These are phyloP conservation scores for Rugonectria rugulosa DNA, from an alignment of 2,329 filamentous ascomycete genomes.

Conservation along the genomic window DNA sequence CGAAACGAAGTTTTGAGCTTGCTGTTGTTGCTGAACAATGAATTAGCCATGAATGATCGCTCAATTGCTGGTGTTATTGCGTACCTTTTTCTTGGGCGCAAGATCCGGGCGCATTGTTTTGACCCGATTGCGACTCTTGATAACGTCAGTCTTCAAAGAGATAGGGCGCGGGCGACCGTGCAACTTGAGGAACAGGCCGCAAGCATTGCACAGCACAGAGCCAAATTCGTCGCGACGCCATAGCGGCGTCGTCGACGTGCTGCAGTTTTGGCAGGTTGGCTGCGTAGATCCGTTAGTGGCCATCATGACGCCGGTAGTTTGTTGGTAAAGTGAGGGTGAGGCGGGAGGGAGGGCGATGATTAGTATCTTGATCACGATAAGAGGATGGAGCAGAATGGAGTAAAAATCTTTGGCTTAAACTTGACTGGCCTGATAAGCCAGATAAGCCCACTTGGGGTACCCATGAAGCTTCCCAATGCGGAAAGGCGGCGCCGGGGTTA, in stretches of 20 bases:
- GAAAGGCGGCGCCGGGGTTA: conserved; percentile 31
- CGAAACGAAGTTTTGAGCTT: conserved; percentile 49
- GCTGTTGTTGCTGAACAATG: conserved; percentile 43
- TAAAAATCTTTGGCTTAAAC: conserved; percentile 44
- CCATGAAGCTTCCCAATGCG: conserved; percentile 27
- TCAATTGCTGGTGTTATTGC: conserved; percentile 30
- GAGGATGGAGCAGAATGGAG: conserved; percentile 44
- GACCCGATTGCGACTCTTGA: conserved; percentile 98
- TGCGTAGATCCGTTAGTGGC: conserved; percentile 72
- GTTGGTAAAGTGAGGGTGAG: conserved; percentile 39
- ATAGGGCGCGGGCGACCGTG: conserved; percentile 93
- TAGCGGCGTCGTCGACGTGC: conserved; percentile 92
- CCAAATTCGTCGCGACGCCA: conserved; percentile 98
- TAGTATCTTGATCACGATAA: conserved; percentile 50
- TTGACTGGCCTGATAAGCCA: conserved; percentile 47
- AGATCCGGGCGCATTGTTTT: conserved; percentile 84
- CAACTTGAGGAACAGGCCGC: conserved; percentile 95
- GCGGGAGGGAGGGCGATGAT: conserved; percentile 42
- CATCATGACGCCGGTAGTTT: conserved; percentile 54
- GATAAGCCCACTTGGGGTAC: conserved; percentile 38
- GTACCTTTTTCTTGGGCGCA: conserved; percentile 84
- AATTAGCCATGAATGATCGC: conserved; percentile 16
- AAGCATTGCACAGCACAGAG: conserved; percentile 97
- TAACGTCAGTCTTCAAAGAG: conserved; percentile 97
- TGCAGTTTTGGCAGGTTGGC: conserved; percentile 97